phyloP scores from a whole-genome alignment of 441 rosid species.

The Macaranga tanarius region DNA sequence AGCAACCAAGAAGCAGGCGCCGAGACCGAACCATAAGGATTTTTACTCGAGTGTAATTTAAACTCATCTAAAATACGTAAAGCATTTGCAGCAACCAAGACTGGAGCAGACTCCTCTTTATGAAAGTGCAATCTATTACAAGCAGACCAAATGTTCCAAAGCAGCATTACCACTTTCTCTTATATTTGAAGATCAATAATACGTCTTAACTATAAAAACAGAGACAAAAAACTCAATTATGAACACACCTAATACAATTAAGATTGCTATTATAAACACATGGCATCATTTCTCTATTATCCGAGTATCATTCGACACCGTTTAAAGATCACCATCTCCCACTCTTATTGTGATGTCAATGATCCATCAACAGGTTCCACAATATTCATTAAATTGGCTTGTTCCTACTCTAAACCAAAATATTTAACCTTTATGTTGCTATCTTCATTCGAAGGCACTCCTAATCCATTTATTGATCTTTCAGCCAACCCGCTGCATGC shows the following conservation, averaged over 20 bases:
- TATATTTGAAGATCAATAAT: too few species aligned
- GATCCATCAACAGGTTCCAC: constrained; percentile 65
- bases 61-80: too few species aligned
- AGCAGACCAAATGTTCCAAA: too few species aligned
- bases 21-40: too few species aligned
- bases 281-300: too few species aligned
- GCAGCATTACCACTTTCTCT: too few species aligned
- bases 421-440: constrained; percentile 51
- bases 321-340: constrained; percentile 33
- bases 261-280: constrained; percentile 22
- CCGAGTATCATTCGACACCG: too few species aligned
- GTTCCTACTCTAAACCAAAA: constrained; percentile 56
- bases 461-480: constrained; percentile 33
- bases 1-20: too few species aligned
- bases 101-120: too few species aligned
- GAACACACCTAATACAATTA: constrained; percentile 34
- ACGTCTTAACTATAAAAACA: constrained; percentile 41
- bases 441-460: constrained; percentile 43
- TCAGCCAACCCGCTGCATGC: constrained; percentile 26
- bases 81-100: too few species aligned
- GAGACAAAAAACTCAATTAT: constrained; percentile 38
- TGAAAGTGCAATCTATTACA: too few species aligned
- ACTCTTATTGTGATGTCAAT: constrained; percentile 73
- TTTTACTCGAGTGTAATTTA: too few species aligned
- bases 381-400: constrained; percentile 46